phyloP scores from a whole-genome alignment of 768 basidiomycete species.

The Exsudoporus frostii region DNA sequence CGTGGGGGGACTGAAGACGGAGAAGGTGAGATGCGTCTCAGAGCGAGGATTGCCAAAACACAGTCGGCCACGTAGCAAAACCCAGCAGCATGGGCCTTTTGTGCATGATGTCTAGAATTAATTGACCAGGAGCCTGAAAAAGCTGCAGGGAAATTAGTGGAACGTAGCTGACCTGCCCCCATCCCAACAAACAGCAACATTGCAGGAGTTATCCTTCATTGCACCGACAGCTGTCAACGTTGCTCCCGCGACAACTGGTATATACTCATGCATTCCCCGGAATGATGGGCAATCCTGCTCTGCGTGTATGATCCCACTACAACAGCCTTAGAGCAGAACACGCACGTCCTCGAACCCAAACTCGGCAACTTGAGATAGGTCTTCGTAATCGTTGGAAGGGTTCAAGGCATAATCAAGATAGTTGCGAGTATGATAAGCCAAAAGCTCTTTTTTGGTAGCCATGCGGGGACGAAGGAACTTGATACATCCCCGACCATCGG shows the following conservation, averaged over 20 bases:
- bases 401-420: constrained; percentile 63
- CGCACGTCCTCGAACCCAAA: constrained; percentile 62
- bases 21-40: constrained; percentile 43
- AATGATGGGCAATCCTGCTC: constrained; percentile 83
- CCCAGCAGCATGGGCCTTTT: constrained; percentile 74
- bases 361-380: constrained; percentile 29
- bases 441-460: constrained; percentile 57
- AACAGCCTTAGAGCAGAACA: background rate
- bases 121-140: background rate
- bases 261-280: constrained; percentile 62
- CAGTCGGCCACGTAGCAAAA: constrained; percentile 96
- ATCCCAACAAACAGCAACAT: constrained; percentile 84
- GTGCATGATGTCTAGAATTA: constrained; percentile 70
- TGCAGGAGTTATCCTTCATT: constrained; percentile 47
- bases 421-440: constrained; percentile 64
- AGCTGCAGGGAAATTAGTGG: background rate
- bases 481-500: constrained; percentile 28
- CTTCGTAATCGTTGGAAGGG: constrained; percentile 26
- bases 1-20: constrained; percentile 19
- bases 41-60: constrained; percentile 72
- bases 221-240: constrained; percentile 69
- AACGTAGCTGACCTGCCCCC: constrained; percentile 64
- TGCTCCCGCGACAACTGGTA: constrained; percentile 69
- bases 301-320: background rate
- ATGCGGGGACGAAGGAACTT: constrained; percentile 49